Conservation (phyloP, 768 basidiomycete genomes). For the Mycena capillaripes region DNA sequence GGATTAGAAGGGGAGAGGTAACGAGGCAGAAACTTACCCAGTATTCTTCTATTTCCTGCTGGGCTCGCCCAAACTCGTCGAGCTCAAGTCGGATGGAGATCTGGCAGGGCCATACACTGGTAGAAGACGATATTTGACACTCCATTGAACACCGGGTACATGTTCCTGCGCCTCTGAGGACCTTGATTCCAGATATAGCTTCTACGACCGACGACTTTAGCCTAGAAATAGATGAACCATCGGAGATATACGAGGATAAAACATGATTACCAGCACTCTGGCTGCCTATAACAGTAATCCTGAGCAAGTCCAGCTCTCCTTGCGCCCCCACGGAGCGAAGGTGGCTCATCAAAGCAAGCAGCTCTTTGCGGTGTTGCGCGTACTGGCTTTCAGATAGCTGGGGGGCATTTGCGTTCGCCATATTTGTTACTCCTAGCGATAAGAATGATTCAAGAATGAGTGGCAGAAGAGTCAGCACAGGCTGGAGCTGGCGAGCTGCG, state of each 20-base stretch:
- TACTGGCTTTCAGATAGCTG: constrained; percentile 48
- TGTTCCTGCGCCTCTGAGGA: constrained; percentile 60
- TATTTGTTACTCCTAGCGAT: no score
- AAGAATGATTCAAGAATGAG: no score
- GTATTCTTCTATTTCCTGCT: constrained; percentile 38
- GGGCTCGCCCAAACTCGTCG: constrained; percentile 46
- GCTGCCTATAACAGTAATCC: constrained; percentile 67
- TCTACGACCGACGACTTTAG: constrained; percentile 64
- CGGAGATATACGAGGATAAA: not conserved
- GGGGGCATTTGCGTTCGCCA: constrained; percentile 3
- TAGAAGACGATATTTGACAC: constrained; percentile 46
- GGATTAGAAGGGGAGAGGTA: not conserved
- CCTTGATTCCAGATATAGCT: constrained; percentile 63
- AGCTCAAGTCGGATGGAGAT: constrained; percentile 59
- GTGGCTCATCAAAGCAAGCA: constrained; percentile 47
- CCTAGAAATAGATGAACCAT: constrained; percentile 35
- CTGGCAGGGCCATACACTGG: constrained; percentile 49
- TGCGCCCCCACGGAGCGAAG: constrained; percentile 55
- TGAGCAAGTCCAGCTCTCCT: constrained; percentile 63
- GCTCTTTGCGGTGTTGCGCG: constrained; percentile 46
- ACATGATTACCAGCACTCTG: constrained; percentile 59
- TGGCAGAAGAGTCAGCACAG: not conserved
- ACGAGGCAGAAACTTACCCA: not conserved
- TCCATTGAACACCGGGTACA: constrained; percentile 52
- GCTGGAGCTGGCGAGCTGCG: not conserved